phyloP scores from a whole-genome alignment of 2,329 filamentous ascomycete species.

The Nothophoma quercina region DNA sequence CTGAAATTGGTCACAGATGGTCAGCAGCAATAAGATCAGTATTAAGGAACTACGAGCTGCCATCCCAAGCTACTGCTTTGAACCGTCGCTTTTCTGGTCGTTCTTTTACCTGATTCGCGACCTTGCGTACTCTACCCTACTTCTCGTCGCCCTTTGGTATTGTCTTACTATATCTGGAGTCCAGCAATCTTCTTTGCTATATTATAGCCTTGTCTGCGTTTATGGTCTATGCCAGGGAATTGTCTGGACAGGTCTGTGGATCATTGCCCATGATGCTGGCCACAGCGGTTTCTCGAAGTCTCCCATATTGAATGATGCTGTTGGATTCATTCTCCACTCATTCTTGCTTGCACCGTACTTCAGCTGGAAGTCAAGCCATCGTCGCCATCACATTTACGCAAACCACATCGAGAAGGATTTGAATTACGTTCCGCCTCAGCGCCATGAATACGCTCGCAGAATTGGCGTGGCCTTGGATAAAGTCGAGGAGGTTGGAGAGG shows the following conservation, averaged over 20 bases:
- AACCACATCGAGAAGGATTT: constrained; percentile 1
- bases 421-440: not conserved
- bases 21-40: no score
- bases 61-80: no score
- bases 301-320: not conserved
- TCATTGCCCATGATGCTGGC: not conserved
- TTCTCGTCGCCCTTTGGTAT: no score
- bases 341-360: not conserved
- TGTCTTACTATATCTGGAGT: no score
- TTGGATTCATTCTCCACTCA: not conserved
- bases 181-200: not conserved
- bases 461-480: not conserved
- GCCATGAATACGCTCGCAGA: not conserved
- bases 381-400: not conserved
- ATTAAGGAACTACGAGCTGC: no score
- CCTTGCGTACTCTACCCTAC: no score
- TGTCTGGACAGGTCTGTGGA: not conserved
- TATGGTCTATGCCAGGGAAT: not conserved
- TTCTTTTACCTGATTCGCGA: no score
- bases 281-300: not conserved
- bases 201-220: not conserved
- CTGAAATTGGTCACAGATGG: no score
- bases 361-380: not conserved
- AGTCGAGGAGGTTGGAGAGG: not conserved
- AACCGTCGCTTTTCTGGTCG: no score